These are phyloP conservation scores for Fusarium sp. DNA, from an alignment of 2,329 filamentous ascomycete species.

Conservation along the genomic window DNA sequence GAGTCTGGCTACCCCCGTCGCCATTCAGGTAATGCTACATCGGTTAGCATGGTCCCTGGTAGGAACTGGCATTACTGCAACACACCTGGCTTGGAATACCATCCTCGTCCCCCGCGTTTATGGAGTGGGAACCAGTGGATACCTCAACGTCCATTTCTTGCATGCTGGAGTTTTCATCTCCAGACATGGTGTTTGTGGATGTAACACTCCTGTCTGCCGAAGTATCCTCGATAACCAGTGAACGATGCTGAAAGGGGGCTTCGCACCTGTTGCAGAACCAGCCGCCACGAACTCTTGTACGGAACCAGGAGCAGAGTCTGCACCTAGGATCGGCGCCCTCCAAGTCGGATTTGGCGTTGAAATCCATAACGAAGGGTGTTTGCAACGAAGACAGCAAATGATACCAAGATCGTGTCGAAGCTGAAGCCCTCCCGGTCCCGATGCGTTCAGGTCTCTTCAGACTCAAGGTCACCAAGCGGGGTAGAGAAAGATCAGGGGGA, in stretches of 20 bases:
- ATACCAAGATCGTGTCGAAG: not conserved
- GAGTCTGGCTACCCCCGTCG: not conserved
- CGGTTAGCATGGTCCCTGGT: constrained; percentile 3
- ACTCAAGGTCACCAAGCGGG: not conserved
- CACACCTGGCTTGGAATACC: not conserved
- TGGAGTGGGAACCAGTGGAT: not conserved
- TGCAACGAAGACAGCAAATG: too few species aligned
- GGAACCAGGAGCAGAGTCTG: not conserved
- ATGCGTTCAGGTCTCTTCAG: not conserved
- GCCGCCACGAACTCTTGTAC: not conserved
- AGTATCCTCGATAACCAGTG: too few species aligned
- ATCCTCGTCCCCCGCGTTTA: not conserved
- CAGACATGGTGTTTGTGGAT: not conserved
- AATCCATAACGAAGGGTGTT: not conserved
- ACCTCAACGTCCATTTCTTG: not conserved
- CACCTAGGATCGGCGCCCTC: not conserved
- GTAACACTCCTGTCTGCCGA: too few species aligned
- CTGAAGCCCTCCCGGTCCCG: not conserved
- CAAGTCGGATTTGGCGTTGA: not conserved
- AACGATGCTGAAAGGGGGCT: not conserved
- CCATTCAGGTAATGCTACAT: not conserved
- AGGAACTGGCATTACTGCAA: not conserved
- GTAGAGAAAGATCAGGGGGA: not conserved
- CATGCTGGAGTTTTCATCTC: not conserved
- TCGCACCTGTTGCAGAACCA: constrained; percentile 1